phyloP scores from a whole-genome alignment of 1,284 basidiomycete species.

The Papiliotrema nemorosa region DNA sequence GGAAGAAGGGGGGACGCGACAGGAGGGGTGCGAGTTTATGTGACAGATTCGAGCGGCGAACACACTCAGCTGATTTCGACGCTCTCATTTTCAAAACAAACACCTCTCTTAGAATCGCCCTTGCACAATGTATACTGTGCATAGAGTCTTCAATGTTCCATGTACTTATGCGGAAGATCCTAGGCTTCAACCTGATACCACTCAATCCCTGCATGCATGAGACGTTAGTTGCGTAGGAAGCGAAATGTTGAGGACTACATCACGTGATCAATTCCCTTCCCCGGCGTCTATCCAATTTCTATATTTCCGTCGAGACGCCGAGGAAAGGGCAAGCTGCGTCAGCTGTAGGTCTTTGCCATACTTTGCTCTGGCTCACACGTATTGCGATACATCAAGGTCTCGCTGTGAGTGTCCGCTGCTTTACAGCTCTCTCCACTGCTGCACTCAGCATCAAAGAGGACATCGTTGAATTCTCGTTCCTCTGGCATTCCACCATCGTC shows the following conservation, averaged over 20 bases:
- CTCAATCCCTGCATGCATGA: not conserved
- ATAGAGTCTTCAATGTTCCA: not conserved
- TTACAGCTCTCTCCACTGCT: not conserved
- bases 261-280: not conserved
- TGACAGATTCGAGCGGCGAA: not conserved
- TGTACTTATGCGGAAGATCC: not conserved
- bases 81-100: slow-evolving; percentile 9
- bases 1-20: slow-evolving; percentile 6
- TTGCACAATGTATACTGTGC: not conserved
- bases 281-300: not conserved
- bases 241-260: not conserved
- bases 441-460: too few relatives aligned
- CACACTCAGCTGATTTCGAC: not conserved
- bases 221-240: not conserved
- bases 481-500: too few relatives aligned
- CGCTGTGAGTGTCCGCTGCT: not conserved
- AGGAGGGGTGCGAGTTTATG: slow-evolving; percentile 4
- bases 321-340: not conserved
- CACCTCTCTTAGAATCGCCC: not conserved
- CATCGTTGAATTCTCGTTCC: too few relatives aligned
- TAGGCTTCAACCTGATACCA: not conserved
- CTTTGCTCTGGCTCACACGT: not conserved
- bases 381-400: too few relatives aligned
- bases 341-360: not conserved
- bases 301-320: not conserved